Evolutionary conservation across 2,329 filamentous ascomycete genomes (phyloP).

Genomic region (Gnomoniopsis sp.): DNA sequence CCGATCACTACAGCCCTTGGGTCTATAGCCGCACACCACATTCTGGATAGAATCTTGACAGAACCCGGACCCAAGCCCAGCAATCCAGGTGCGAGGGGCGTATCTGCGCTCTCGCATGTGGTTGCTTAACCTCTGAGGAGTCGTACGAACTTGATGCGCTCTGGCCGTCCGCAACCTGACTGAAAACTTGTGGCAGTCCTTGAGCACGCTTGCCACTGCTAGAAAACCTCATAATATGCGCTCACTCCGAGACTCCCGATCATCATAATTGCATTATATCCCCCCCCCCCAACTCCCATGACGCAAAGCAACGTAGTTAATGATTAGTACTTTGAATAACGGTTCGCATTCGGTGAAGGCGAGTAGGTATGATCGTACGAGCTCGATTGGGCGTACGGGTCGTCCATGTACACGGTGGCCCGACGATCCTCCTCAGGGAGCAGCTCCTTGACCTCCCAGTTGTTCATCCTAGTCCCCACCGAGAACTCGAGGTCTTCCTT

Average conservation of each 20-base stretch:
- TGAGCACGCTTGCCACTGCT: neutral
- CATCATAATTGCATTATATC: neutral
- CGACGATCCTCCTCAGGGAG: conserved; percentile 77
- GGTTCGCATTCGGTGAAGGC: conserved; percentile 30
- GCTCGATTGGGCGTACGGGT: conserved; percentile 57
- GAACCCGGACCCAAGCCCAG: neutral
- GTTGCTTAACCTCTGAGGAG: neutral
- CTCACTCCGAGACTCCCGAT: neutral
- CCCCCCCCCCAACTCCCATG: neutral
- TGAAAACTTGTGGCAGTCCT: neutral
- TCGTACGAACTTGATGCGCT: neutral
- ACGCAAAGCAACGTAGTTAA: neutral
- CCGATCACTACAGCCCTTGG: neutral
- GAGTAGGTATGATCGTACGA: conserved; percentile 52
- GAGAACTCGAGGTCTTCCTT: conserved; percentile 98
- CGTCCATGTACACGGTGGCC: conserved; percentile 68
- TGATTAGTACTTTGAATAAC: conserved; percentile 46
- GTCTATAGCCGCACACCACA: neutral
- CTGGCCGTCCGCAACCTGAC: neutral
- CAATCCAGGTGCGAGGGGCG: neutral
- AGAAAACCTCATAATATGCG: too few relatives aligned
- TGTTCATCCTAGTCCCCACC: conserved; percentile 90
- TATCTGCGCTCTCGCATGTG: neutral
- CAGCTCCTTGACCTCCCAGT: conserved; percentile 96
- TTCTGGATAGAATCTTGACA: neutral